These are phyloP conservation scores for Orychophragmus violaceus DNA, from an alignment of 345 rosid genomes.

Conservation along the genomic window DNA sequence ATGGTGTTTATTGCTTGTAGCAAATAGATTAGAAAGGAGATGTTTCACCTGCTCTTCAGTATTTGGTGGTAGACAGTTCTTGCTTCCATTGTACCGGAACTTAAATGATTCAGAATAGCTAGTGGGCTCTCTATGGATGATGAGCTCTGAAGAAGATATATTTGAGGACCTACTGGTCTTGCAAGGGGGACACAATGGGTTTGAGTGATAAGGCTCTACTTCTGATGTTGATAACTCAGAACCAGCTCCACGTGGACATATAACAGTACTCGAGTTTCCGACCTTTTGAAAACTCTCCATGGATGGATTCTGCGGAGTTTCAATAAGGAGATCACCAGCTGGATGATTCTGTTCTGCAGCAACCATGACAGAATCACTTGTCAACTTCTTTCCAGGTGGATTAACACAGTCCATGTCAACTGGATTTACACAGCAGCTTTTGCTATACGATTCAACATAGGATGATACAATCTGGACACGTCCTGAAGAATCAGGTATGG, in stretches of 20 bases:
- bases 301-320: conserved; percentile 37
- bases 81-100: conserved; percentile 29
- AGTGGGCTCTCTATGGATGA: conserved; percentile 32
- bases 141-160: conserved; percentile 32
- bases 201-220: conserved; percentile 34
- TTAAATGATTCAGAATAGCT: conserved; percentile 29
- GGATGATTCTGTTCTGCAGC: conserved; percentile 31
- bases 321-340: conserved; percentile 25
- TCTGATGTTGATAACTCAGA: conserved; percentile 37
- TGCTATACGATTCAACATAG: conserved; percentile 27
- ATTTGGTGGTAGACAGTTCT: conserved; percentile 35
- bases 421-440: conserved; percentile 32
- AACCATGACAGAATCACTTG: conserved; percentile 35
- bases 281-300: conserved; percentile 29
- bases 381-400: conserved; percentile 35
- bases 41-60: conserved; percentile 53
- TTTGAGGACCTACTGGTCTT: conserved; percentile 29
- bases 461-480: conserved; percentile 29
- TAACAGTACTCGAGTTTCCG: conserved; percentile 29
- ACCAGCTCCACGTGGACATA: conserved; percentile 34
- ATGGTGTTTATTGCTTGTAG: not conserved
- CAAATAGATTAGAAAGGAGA: not conserved
- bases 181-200: conserved; percentile 17
- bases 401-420: conserved; percentile 32
- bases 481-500: conserved; percentile 32